Percentiles rank a stretch among this genome's conserved stretches.
Evolutionary conservation across 345 rosid species (phyloP).

Genomic region (Melastoma malabathricum): DNA sequence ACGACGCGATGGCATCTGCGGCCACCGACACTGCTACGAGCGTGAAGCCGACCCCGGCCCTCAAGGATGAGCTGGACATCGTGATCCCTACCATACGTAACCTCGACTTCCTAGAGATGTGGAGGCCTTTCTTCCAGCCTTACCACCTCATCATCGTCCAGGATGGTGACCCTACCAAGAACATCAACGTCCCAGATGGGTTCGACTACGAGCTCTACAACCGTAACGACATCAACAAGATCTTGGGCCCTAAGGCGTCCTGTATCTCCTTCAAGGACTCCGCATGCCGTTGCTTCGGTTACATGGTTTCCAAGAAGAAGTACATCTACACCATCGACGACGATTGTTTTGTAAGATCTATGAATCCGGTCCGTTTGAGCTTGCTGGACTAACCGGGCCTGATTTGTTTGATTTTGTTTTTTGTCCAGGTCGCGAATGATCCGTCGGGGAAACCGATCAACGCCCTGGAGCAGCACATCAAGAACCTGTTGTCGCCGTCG

Average conservation of each 20-base stretch:
- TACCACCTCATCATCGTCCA: constrained; percentile 94
- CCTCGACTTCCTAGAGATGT: constrained; percentile 92
- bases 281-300: constrained; percentile 95
- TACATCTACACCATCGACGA: constrained; percentile 94
- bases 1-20: constrained; percentile 36
- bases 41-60: constrained; percentile 21
- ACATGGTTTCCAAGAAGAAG: constrained; percentile 97
- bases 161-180: constrained; percentile 88
- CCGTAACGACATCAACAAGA: constrained; percentile 73
- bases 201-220: constrained; percentile 89
- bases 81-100: constrained; percentile 91
- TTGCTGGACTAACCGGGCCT: not conserved
- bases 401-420: not conserved
- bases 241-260: constrained; percentile 86
- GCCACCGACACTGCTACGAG: constrained; percentile 28
- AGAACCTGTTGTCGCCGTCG: constrained; percentile 76
- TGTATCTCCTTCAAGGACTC: constrained; percentile 97
- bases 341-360: constrained; percentile 73
- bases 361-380: not conserved
- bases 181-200: constrained; percentile 72
- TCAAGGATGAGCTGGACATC: constrained; percentile 86
- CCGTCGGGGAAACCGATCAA: constrained; percentile 71
- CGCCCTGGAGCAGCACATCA: constrained; percentile 92
- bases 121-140: constrained; percentile 94
- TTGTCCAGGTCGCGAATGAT: constrained; percentile 66